phyloP scores from a whole-genome alignment of 164 flowering plant genomes.

The Protea cynaroides region DNA sequence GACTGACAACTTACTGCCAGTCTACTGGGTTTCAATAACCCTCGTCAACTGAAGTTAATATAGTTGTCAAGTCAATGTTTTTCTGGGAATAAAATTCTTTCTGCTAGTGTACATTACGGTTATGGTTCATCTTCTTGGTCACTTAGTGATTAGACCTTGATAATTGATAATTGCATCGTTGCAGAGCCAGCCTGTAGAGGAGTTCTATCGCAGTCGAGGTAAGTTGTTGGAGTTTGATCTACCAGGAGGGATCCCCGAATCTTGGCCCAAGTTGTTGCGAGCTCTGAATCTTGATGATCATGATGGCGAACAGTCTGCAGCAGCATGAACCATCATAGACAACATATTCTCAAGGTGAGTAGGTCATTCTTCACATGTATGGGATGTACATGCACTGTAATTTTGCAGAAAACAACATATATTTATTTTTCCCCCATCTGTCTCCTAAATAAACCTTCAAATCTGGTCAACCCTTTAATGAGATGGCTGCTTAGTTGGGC shows the following conservation, averaged over 20 bases:
- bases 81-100: no score
- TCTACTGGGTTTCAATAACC: no score
- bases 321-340: conserved; percentile 34
- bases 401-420: conserved; percentile 8
- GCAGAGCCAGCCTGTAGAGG: conserved; percentile 91
- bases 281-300: conserved; percentile 73
- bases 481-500: conserved; percentile 2
- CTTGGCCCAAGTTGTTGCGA: conserved; percentile 86
- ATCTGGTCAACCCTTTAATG: not conserved
- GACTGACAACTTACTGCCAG: no score
- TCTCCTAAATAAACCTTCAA: conserved; percentile 10
- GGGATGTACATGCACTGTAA: conserved; percentile 18
- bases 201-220: conserved; percentile 66
- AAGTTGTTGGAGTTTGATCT: conserved; percentile 79
- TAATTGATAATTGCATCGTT: conserved; percentile 8
- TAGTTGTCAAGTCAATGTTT: no score
- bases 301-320: conserved; percentile 55
- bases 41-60: no score
- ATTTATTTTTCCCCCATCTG: conserved; percentile 7
- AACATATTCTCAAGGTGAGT: conserved; percentile 16
- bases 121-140: no score
- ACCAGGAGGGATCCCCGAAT: conserved; percentile 97
- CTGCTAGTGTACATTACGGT: no score
- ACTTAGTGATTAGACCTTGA: no score
- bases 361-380: conserved; percentile 42